Evolutionary conservation across 2,329 filamentous ascomycete genomes (phyloP).

Genomic region (Colletotrichum theobromicola): DNA sequence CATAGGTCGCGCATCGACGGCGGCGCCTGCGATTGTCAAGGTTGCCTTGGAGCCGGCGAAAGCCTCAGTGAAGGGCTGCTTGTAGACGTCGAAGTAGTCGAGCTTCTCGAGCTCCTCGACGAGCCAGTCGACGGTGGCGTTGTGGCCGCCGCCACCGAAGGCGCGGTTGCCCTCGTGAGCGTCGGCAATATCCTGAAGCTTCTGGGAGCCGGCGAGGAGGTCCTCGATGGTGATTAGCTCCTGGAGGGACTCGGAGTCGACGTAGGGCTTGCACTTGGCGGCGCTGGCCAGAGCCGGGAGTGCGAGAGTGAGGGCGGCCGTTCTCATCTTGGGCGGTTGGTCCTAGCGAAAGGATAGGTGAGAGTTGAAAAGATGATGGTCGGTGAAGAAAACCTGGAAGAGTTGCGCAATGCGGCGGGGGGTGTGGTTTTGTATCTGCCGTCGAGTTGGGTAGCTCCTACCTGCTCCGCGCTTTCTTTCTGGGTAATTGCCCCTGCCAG

Average conservation of each 20-base stretch:
- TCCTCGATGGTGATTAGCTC: constrained; percentile 42
- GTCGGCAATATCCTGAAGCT: constrained; percentile 49
- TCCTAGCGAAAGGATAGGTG: neutral
- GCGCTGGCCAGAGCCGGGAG: constrained; percentile 27
- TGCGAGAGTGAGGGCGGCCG: constrained; percentile 29
- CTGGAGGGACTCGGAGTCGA: constrained; percentile 43
- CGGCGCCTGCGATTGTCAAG: constrained; percentile 33
- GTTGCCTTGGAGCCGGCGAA: constrained; percentile 36
- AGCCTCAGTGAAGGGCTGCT: constrained; percentile 49
- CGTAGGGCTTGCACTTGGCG: constrained; percentile 33
- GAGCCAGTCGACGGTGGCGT: constrained; percentile 50
- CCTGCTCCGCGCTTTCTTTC: too few relatives aligned
- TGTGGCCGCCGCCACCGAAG: constrained; percentile 50
- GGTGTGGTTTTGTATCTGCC: neutral
- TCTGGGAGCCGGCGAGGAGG: constrained; percentile 47
- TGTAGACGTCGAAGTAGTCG: constrained; percentile 47
- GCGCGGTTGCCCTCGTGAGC: constrained; percentile 46
- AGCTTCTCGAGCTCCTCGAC: constrained; percentile 41
- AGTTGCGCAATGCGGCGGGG: rapidly evolving
- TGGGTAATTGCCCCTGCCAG: too few relatives aligned
- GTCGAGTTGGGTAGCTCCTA: neutral
- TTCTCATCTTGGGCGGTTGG: constrained; percentile 9
- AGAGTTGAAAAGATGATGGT: neutral
- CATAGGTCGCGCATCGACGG: constrained; percentile 34
- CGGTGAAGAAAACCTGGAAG: neutral